Base-by-base conservation (phyloP, 371 early-diverging fungal species). In the Mortierella sp. region DNA sequence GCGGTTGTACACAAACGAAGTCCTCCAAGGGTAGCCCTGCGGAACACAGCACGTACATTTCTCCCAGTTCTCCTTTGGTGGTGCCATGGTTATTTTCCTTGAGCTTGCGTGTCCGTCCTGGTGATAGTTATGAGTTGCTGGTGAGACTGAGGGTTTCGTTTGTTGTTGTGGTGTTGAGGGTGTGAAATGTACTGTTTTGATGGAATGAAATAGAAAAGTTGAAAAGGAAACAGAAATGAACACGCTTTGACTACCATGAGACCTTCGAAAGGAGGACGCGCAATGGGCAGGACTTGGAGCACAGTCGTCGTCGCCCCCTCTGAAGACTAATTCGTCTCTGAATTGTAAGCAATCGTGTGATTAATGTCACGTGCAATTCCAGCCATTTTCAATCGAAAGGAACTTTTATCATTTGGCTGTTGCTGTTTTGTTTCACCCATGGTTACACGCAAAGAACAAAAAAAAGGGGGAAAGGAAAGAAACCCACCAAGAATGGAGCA, bases 31-130 rank as follows among this genome's bases (percentile, higher is more conserved):
- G 44, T 39, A 26, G 39, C 29, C 39, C 31, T 39, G 9, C 41
- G 26, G 40, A 45, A 19, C 7, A 26, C 14, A 19, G 22, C 29
- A 77, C 77, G 78, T 93, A 98, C 97, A 97, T 90, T 98, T 98
- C 87, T 99, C 99, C 99, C 99, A 99, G 89, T 97, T 92, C 55
- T 89, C 88, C 79, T 92, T 92, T 80, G 94, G 93, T 74, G 92
- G 88, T 80, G 86, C 87, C 82, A 86, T 88, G 69, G 44, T 39
- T 71, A 53, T 68, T 48, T 7, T 31, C 8, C 16, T 29, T 22
- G 37, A 22, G 61, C n/a, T 61, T 61, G 48, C 2, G 48, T 16
- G 22, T 24, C 43, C n/a, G 14, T 64, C 24, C 65, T 10, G n/a
- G 22, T 39, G 40, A 19, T n/a, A 26, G 26, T 64, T 26, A 39